These are phyloP conservation scores for Penicillium polonicum DNA, from an alignment of 2,329 filamentous ascomycete species.

Conservation along the genomic window DNA sequence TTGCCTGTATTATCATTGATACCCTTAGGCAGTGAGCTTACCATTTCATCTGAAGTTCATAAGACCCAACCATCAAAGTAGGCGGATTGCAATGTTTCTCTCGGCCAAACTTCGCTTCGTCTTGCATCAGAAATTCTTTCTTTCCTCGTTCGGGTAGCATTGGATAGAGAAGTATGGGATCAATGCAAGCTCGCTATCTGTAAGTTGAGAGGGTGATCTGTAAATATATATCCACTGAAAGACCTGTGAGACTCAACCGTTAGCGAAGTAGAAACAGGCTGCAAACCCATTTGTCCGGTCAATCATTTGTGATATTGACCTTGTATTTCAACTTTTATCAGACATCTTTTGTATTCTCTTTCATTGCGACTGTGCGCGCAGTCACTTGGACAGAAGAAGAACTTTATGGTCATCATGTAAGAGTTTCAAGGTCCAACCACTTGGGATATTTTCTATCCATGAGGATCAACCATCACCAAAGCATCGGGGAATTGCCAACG, in stretches of 20 bases:
- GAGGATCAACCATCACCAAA: neutral
- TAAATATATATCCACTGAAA: neutral
- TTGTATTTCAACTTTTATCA: neutral
- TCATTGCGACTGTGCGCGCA: neutral
- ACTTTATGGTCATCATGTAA: neutral
- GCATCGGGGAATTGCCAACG: neutral
- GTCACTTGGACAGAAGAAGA: neutral
- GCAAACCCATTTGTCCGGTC: neutral
- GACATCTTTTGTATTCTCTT: neutral
- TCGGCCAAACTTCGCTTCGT: neutral
- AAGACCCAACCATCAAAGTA: neutral
- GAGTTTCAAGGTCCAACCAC: neutral
- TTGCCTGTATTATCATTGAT: neutral
- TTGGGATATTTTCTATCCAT: neutral
- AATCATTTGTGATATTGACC: neutral
- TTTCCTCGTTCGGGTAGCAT: neutral
- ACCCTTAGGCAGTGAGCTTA: neutral
- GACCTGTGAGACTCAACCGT: neutral
- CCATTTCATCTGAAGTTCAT: neutral
- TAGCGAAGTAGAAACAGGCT: neutral
- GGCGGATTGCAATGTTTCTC: neutral
- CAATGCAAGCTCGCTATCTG: neutral
- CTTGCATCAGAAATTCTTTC: neutral
- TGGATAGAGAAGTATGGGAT: neutral
- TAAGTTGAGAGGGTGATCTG: neutral